phyloP scores from a whole-genome alignment of 129 eudicot genomes.

The Rutidosis leptorrhynchoides region DNA sequence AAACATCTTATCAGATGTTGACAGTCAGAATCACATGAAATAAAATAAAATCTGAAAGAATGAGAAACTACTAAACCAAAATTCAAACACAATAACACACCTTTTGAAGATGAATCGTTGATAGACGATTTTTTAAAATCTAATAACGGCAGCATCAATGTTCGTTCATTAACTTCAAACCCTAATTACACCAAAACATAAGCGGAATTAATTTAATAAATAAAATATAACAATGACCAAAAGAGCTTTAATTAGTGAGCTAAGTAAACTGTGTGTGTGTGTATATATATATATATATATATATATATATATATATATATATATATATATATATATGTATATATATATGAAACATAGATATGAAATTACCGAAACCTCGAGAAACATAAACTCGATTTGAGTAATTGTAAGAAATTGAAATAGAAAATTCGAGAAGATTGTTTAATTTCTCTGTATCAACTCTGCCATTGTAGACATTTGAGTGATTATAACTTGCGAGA shows the following conservation, averaged over 20 bases:
- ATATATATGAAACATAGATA: background rate
- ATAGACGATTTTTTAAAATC: conserved; percentile 72
- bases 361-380: conserved; percentile 68
- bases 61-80: background rate
- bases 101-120: conserved; percentile 44
- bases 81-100: conserved; percentile 26
- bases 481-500: too few relatives aligned
- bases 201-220: background rate
- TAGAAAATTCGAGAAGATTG: too few relatives aligned
- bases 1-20: background rate
- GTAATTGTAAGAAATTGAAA: too few relatives aligned
- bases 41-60: background rate
- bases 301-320: too few relatives aligned
- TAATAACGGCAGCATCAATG: conserved; percentile 60
- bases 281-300: too few relatives aligned
- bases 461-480: too few relatives aligned
- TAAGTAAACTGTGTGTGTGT: background rate
- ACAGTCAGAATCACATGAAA: background rate
- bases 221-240: background rate
- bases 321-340: too few relatives aligned
- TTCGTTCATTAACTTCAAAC: conserved; percentile 90
- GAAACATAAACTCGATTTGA: too few relatives aligned
- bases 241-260: background rate
- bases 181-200: conserved; percentile 38
- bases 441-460: too few relatives aligned